Evolutionary conservation across 129 eudicot species (phyloP), one percentile per base, ranked within the genome.

Genomic region (Glebionis coronaria): DNA sequence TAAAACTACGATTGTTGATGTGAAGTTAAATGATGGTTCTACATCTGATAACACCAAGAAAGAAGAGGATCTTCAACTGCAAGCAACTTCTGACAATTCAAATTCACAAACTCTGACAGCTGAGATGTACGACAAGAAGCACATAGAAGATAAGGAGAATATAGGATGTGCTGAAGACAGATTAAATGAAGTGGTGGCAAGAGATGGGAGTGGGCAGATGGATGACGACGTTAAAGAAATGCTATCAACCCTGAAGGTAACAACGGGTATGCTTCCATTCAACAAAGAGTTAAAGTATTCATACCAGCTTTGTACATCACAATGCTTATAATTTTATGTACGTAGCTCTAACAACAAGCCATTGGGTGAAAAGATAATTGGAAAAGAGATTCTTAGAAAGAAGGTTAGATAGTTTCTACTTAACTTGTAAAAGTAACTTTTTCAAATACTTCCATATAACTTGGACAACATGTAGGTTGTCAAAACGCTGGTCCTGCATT

Each of bases 221-320:
- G 65, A 57, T 27, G 77, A 83, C 23, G 70, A 63, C 29, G 85
- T 84, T 66, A 92, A 92, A 80, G 98, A 92, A 78, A 88, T 76
- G 83, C 73, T 52, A 15, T 76, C 50, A 82, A 76, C 63, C 74
- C 85, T 42, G 23, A 51, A 56, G 80, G 83, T 71, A 77, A 45
- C 53, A 85, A 85, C 75, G 85, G 94, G 97, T 91, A 27, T 51
- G 74, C 69, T 54, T 44, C 29, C 50, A 12, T n/a, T 56, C 15
- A 25, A 44, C 58, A 15, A 13, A 73, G 14, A 27, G 2, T 44
- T 23, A 27, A 2, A 2, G 13, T 16, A 18, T 56, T 61, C 51
- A 44, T 78, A 2, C 29, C 23, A 9, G 18, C 45, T 74, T 59
- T 56, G 56, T 53, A 50, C 59, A 60, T 70, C 23, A n/a, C 11